Base-by-base conservation (phyloP, 768 basidiomycete genomes). In the Mycena rebaudengoi region DNA sequence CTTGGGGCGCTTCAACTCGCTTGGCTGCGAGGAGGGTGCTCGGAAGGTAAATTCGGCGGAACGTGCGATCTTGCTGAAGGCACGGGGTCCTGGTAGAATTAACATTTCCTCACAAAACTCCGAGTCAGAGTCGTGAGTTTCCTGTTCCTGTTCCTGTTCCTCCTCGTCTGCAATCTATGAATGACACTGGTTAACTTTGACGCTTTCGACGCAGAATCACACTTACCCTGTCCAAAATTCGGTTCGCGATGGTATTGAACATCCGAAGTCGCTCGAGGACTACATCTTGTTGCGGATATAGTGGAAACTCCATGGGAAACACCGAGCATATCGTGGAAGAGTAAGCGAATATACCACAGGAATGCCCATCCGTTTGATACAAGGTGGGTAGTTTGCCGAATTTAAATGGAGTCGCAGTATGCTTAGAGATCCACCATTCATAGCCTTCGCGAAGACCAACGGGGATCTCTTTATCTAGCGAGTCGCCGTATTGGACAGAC, bases 1-100 rank as follows among this genome's bases (percentile, higher is more conserved):
- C 8, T 44, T 60, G 1, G n/a, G 14, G 14, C 59, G 59, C 16
- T 52, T 60, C 29, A 51, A 25, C n/a, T n/a, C n/a, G n/a, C n/a
- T n/a, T n/a, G n/a, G n/a, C n/a, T n/a, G n/a, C n/a, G n/a, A n/a
- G n/a, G n/a, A n/a, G n/a, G n/a, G n/a, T n/a, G n/a, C n/a, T n/a
- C n/a, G n/a, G n/a, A 59, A 59, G 1, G 57, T 59, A 23, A 59
- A 59, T 20, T 39, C n/a, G 14, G 57, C 33, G 12, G 35, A 49
- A 3, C 18, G 35, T 3, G 35, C 57, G 26, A 59, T 45, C 2
- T 14, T n/a, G 25, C 37, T n/a, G 12, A 59, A 49, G 0, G 46
- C 20, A 11, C 20, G 35, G 2, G 57, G 54, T 5, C 41, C 28
- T 26, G 44, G 8, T 0, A 16, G 20, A 7, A 18, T 20, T 12